Evolutionary conservation across 2,329 filamentous ascomycete genomes (phyloP), one percentile per base, ranked within the genome.

Genomic region (Fusarium sp.): DNA sequence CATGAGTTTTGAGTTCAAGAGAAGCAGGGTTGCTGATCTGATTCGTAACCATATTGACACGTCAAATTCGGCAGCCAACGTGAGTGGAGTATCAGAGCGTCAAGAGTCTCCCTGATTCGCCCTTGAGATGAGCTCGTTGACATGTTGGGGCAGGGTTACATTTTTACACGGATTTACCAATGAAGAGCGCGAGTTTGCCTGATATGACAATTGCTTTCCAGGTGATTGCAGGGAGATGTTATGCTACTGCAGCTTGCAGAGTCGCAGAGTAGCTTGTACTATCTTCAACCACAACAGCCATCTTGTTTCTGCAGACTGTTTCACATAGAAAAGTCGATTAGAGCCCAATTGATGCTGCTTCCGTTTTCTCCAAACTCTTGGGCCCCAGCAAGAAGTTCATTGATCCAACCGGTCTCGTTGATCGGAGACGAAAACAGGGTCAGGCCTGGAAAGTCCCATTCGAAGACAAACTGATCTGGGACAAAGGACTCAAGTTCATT

Each of bases 361-460:
- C 64, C 59, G 5, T n/a, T 64, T 15, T 69, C 64, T 1, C 66
- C 65, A 44, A 69, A 49, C 12, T 69, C 66, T 16, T 69, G 58
- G 4, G 51, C 31, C 4, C 58, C 65, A 2, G 35, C 29, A 2
- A 69, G 18, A 14, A 69, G 51, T 16, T 69, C 66, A 18, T 35
- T 69, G 1, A 69, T 18, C 66, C 66, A 69, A 3, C 58, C 39
- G 0, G 66, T 18, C 25, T 69, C 66, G 16, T 69, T 37, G 3
- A 64, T 58, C 2, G 66, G 66, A 0, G 66, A 69, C 5, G 64
- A 58, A 9, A 69, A 69, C 8, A 69, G 5, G 0, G 64, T 69
- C 3, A 69, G 27, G 0, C 66, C 64, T 7, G 65, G 66, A 10
- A 69, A 69, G 10, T 69, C 66, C 66, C 64, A 69, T 25, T 69